Evolutionary conservation across 2,329 filamentous ascomycete species (phyloP), one percentile per base, ranked within the genome.

Genomic region (Phialophora expanda): DNA sequence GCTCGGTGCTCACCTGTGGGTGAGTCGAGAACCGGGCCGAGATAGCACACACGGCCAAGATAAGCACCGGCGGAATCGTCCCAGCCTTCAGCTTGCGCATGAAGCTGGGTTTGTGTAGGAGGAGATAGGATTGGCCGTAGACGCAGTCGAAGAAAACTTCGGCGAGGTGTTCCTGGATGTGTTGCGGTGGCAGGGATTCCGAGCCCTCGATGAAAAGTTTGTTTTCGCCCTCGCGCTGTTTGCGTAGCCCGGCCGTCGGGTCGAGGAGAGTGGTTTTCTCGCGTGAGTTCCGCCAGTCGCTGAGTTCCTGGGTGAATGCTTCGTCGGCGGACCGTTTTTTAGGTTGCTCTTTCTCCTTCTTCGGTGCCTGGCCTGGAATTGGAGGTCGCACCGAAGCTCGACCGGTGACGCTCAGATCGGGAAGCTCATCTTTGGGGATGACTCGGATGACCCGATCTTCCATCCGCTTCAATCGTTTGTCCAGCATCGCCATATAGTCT

Each of bases 401-500:
- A 4, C 89, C 89, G 44, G 96, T 89, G 7, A 85, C 83, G 8
- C 85, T 81, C 65, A 89, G 83, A 28, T 87, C 82, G 50, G 90
- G 88, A 69, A 91, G 85, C 69, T 96, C 93, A 50, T 92, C 86
- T 75, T 94, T 96, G 0, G 95, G 94, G 30, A 98, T 90, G 65
- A 94, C 90, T 77, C 97, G 97, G 80, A 98, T 96, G 69, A 98
- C 95, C 64, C 94, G 89, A 74, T 98, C 94, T 78, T 99, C 95
- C 95, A 98, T 98, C 64, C 94, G 86, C 82, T 96, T 97, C 71
- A 98, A 78, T 61, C 95, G 87, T 79, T 97, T 97, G 79, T 98
- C 95, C 73, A 98, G 81, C 93, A 98, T 98, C 50, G 93, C 93
- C 95, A 98, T 98, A 78, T 98, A 98, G 78, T 98, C 95, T 20